Evolutionary conservation across 192 early-diverging fungal species (phyloP), one percentile per base, ranked within the genome.

Genomic region (Coemansia sp.): DNA sequence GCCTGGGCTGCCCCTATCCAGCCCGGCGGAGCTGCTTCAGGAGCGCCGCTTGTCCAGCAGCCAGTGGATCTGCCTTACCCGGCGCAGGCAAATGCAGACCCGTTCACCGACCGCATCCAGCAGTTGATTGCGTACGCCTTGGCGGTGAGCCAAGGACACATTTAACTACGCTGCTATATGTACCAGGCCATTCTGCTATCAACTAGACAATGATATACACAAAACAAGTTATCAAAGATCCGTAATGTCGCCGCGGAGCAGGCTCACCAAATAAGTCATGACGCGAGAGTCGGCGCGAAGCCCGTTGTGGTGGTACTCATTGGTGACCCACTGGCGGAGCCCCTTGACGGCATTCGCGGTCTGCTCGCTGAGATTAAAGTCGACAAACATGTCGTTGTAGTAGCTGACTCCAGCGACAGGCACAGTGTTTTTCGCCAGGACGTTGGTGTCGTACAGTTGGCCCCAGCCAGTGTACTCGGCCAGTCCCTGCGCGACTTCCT

Each of bases 311-410:
- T 84, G 86, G 76, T 79, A 91, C 65, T 89, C 87, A 66, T 91
- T 91, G 2, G 89, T 89, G 38, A 91, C 79, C 87, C 87, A 91
- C 29, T 85, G 86, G 31, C 74, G 73, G 60, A 86, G 86, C 25
- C 88, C 87, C 40, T 72, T 62, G 51, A 89, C 85, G 27, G 56
- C 61, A 5, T 68, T 47, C 8, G 87, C 87, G 9, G 88, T 86
- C 39, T 85, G 68, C 60, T 87, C 87, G 51, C 87, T 89, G 41
- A 85, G 74, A 31, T 86, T 60, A 47, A 85, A 76, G 54, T 86
- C 87, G 3, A 91, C 89, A 79, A 85, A 88, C 89, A 91, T 89
- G 65, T 91, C 89, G 68, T 91, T 87, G 69, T 87, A 91, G 61
- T 89, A 91, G 40, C 78, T 74, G 10, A 87, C 84, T 8, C 85